Evolutionary conservation across 495 filamentous ascomycete species (phyloP), one percentile per base, ranked within the genome.

Genomic region (Paragyromitra xinjiangensis): DNA sequence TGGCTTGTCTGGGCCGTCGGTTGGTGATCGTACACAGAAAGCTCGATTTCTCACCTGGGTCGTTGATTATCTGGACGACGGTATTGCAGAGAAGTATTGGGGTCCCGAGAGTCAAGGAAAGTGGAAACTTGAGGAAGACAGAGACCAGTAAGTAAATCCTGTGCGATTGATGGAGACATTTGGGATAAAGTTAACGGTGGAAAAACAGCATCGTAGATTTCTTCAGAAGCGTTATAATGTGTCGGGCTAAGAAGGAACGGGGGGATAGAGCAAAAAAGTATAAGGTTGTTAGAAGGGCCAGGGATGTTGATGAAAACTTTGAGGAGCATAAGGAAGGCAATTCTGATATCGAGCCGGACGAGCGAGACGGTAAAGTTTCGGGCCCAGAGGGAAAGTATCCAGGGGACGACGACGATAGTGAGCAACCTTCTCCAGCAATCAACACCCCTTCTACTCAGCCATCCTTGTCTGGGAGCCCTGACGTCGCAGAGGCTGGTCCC

Each of bases 1-100:
- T 29, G 70, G 62, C 16, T 24, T 73, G 19, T 14, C 11, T 14
- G 70, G 37, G 0, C 70, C 61, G 12, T 51, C 64, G 19, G 11
- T 11, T 16, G n/a, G 34, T 51, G 14, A 19, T 6, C n/a, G 37
- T 37, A 12, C 3, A 37, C 8, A 59, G 11, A 37, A 44, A 6
- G 50, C 8, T 19, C n/a, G 19, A 44, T 22, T 12, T 29, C 59
- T 45, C 19, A 11, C 16, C 19, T 59, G 66, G 53, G 51, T 45
- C 24, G 14, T 3, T 3, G 22, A 3, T 14, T 59, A 69, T 6
- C 34, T 69, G 3, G 53, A 69, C 11, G 6, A 14, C 45, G 66
- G 53, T 1, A 59, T 69, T 34, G 53, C 39, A 22, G 37, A 58
- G n/a, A 12, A 37, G 16, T 69, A 69, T 11, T 69, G 66, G 53